Evolutionary conservation across 108 stramenopile species (phyloP), one percentile per base, ranked within the genome.

Genomic region (Cyclostephanos tholiformis): DNA sequence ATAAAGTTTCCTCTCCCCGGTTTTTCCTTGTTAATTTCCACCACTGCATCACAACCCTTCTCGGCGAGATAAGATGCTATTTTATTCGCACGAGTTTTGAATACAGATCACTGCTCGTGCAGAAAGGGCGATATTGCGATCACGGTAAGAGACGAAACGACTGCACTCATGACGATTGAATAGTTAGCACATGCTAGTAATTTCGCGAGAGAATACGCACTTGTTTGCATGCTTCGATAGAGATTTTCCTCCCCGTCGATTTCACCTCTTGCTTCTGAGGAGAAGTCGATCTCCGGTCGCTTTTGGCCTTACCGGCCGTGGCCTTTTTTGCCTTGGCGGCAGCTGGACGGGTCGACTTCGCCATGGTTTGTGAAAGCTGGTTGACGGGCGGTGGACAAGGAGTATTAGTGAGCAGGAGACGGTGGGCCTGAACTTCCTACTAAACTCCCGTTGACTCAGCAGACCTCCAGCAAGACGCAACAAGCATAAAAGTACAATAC

Each of bases 151-250:
- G 19, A 11, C 26, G 12, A 20, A 6, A 23, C 12, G 14, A 12
- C 4, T 26, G 0, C 1, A 27, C 10, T 27, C 25, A 1, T 13
- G 53, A 0, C 26, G 23, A 32, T 58, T 8, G 57, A 58, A 29
- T 29, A 29, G 5, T 9, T 14, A 29, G 1, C 6, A 29, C 41
- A 41, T 0, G 32, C 32, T 32, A 4, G 41, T 10, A 41, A 9
- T 53, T 8, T 14, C 38, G 4, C 11, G 16, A 62, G 41, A 1
- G 59, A 60, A 60, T 13, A 62, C 61, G 36, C 41, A 62, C 61
- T 82, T 89, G 88, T 76, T 93, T 93, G 82, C 91, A 90, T 7
- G 91, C 91, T 75, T 93, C 91, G 48, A 93, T 85, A 17, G 78
- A 75, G 2, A 90, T 85, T 23, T 77, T 65, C 36, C 56, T 63